Percentiles rank a stretch among this genome's conserved stretches.
Conservation (phyloP, 768 basidiomycete genomes). For the Mycena rosella region DNA sequence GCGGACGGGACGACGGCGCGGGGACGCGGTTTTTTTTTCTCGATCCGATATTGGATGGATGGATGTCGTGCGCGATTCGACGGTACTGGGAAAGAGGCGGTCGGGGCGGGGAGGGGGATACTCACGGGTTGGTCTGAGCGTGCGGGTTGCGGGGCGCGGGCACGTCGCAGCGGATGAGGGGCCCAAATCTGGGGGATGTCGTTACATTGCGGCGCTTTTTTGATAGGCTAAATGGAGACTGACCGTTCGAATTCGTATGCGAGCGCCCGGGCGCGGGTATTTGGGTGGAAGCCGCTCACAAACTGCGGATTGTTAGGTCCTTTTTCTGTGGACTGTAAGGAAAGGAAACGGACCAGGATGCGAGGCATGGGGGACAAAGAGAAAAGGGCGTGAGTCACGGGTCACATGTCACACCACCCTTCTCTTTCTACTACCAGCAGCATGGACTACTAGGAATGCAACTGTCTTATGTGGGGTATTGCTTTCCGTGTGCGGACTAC, state of each 20-base stretch:
- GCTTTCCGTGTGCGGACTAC: slow-evolving; percentile 16
- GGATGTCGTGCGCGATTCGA: slow-evolving; percentile 40
- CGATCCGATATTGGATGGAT: slow-evolving; percentile 31
- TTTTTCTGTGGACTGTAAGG: background rate
- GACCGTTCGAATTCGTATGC: slow-evolving; percentile 92
- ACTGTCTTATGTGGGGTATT: slow-evolving; percentile 26
- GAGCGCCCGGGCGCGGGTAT: slow-evolving; percentile 86
- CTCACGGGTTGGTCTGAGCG: slow-evolving; percentile 86
- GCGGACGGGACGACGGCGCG: slow-evolving; percentile 42
- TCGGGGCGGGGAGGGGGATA: slow-evolving; percentile 47
- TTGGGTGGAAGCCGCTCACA: slow-evolving; percentile 86
- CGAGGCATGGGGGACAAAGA: slow-evolving; percentile 70
- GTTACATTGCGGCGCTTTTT: background rate
- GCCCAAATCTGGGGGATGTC: slow-evolving; percentile 70
- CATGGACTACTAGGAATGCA: slow-evolving; percentile 24
- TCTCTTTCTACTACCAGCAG: background rate
- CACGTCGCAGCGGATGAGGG: slow-evolving; percentile 89
- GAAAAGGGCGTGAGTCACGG: slow-evolving; percentile 16
- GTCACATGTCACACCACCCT: slow-evolving; percentile 36
- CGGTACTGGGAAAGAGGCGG: slow-evolving; percentile 39
- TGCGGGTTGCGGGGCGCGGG: slow-evolving; percentile 87
- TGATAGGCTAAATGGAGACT: slow-evolving; percentile 35
- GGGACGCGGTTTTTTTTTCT: slow-evolving; percentile 27
- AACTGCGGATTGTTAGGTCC: slow-evolving; percentile 59
- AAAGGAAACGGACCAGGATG: slow-evolving; percentile 59